These are phyloP conservation scores for Acanthamoeba sp. DNA, from an alignment of 208 protist species.

Conservation along the genomic window DNA sequence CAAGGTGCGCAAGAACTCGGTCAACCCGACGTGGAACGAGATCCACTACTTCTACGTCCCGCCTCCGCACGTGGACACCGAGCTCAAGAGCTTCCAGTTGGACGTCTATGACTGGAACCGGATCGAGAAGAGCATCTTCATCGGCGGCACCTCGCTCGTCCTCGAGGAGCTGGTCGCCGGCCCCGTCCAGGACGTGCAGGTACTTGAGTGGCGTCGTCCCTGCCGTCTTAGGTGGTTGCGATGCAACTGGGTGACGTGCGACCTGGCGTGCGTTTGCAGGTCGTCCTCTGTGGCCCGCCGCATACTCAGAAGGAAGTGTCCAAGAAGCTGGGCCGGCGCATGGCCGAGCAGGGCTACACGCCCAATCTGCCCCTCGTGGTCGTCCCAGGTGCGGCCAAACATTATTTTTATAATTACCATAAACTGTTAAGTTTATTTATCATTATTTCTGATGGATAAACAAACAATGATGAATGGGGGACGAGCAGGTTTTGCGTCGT, in stretches of 20 bases:
- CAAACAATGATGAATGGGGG: too few species aligned
- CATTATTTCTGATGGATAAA: too few species aligned
- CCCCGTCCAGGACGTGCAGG: not conserved
- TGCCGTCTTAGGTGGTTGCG: too few species aligned
- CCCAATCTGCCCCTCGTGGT: constrained; percentile 65
- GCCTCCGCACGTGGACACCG: not conserved
- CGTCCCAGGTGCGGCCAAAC: constrained; percentile 67
- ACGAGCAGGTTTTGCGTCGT: constrained; percentile 54
- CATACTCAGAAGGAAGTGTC: not conserved
- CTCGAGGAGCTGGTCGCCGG: constrained; percentile 8
- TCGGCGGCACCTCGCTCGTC: not conserved
- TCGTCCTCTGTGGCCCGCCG: not conserved
- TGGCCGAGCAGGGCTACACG: constrained; percentile 46
- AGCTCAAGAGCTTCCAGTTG: not conserved
- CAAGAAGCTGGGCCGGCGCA: constrained; percentile 23
- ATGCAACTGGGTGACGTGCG: too few species aligned
- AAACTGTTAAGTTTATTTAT: too few species aligned
- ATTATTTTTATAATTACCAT: too few species aligned
- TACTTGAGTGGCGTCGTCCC: too few species aligned
- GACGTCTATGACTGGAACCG: constrained; percentile 28
- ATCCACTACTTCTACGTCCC: constrained; percentile 43
- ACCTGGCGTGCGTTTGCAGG: too few species aligned
- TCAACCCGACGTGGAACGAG: constrained; percentile 5
- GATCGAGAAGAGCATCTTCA: not conserved
- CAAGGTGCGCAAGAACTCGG: not conserved